Evolutionary conservation across 345 rosid genomes (phyloP).

Genomic region (thale cress (Arabidopsis thaliana)): DNA sequence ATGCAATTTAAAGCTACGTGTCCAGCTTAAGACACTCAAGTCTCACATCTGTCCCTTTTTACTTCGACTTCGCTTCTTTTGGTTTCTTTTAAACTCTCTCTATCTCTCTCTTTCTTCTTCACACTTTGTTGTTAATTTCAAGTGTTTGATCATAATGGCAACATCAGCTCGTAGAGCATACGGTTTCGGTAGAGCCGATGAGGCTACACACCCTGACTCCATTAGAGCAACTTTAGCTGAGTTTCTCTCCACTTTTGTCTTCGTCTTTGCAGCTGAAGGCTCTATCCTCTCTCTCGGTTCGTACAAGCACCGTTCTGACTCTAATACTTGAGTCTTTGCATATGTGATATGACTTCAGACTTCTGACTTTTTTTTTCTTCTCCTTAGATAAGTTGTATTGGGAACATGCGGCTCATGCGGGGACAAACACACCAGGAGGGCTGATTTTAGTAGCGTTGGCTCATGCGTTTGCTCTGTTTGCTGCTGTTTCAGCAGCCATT

Average conservation of each 20-base stretch:
- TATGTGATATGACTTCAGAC: conserved; percentile 5
- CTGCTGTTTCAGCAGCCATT: conserved; percentile 65
- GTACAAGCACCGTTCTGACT: neutral
- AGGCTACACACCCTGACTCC: conserved; percentile 52
- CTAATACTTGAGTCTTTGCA: neutral
- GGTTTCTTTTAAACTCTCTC: conserved; percentile 41
- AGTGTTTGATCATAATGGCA: conserved; percentile 42
- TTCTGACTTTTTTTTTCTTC: neutral
- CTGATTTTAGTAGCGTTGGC: conserved; percentile 65
- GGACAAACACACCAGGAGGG: conserved; percentile 52
- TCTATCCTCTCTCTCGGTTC: conserved; percentile 71
- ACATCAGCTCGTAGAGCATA: conserved; percentile 47
- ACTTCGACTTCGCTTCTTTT: conserved; percentile 31
- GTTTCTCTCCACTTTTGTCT: conserved; percentile 70
- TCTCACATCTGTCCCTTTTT: conserved; percentile 45
- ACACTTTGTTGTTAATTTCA: neutral
- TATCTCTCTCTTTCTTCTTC: conserved; percentile 29
- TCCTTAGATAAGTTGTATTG: conserved; percentile 56
- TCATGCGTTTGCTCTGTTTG: conserved; percentile 65
- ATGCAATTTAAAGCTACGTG: conserved; percentile 46
- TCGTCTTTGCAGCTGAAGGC: conserved; percentile 84
- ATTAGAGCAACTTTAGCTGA: conserved; percentile 68
- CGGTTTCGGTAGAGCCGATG: conserved; percentile 50
- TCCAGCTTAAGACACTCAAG: conserved; percentile 31
- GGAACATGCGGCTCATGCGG: conserved; percentile 39